phyloP scores from a whole-genome alignment of 352 stramenopile species.

The Globisporangium perplexum region DNA sequence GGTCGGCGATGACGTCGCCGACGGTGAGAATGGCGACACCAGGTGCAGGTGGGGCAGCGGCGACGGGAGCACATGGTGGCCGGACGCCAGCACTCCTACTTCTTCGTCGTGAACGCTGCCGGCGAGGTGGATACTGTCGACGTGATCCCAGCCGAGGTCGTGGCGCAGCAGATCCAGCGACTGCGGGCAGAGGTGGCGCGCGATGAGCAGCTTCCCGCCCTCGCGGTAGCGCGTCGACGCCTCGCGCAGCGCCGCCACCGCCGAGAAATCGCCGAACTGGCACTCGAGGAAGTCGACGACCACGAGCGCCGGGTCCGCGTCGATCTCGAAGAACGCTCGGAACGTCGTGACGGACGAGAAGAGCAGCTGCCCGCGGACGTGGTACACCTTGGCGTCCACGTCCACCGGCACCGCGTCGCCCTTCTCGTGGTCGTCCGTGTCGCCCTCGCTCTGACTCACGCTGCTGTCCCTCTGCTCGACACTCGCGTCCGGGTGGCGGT shows the following conservation, averaged over 20 bases:
- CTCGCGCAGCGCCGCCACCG: slow-evolving; percentile 73
- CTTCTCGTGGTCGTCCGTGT: slow-evolving; percentile 24
- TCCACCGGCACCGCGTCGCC: slow-evolving; percentile 12
- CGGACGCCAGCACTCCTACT: slow-evolving; percentile 1
- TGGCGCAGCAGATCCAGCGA: slow-evolving; percentile 50
- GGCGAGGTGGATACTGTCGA: slow-evolving; percentile 28
- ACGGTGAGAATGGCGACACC: slow-evolving; percentile 16
- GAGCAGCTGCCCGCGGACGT: slow-evolving; percentile 63
- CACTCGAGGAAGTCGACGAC: slow-evolving; percentile 75
- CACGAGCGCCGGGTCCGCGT: slow-evolving; percentile 53
- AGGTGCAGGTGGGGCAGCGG: slow-evolving; percentile 14
- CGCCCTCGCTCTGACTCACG: slow-evolving; percentile 24
- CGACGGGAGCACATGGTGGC: slow-evolving; percentile 3
- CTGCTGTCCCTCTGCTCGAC: slow-evolving; percentile 6
- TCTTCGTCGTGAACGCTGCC: slow-evolving; percentile 10
- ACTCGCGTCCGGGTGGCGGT: slow-evolving; percentile 11
- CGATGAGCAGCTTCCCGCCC: slow-evolving; percentile 64
- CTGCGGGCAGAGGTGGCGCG: slow-evolving; percentile 53
- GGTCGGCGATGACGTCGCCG: slow-evolving; percentile 1
- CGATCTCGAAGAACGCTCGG: slow-evolving; percentile 69
- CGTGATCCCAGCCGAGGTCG: slow-evolving; percentile 45
- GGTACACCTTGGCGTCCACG: slow-evolving; percentile 62
- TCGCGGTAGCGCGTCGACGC: slow-evolving; percentile 63
- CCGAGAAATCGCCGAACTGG: slow-evolving; percentile 81
- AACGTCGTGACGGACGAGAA: slow-evolving; percentile 79